These are phyloP conservation scores for Lyophyllum semitale DNA, from an alignment of 768 basidiomycete genomes.

Conservation along the genomic window DNA sequence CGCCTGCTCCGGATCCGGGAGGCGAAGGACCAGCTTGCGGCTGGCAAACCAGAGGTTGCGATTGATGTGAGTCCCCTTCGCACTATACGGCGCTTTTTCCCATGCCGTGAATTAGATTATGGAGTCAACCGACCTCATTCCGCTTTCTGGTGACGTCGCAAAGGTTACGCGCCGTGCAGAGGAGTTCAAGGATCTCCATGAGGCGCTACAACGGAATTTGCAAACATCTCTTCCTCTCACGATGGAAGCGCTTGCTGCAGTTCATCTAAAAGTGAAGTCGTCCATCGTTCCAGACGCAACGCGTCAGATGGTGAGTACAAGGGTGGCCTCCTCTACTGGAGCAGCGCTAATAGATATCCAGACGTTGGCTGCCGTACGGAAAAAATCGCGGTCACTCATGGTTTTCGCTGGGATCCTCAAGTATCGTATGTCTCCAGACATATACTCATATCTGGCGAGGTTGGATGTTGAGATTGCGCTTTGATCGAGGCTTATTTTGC, in stretches of 20 bases:
- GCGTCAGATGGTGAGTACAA: conserved; percentile 66
- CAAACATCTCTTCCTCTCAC: conserved; percentile 85
- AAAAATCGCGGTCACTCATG: conserved; percentile 84
- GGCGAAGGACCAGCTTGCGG: conserved; percentile 74
- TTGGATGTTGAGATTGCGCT: conserved; percentile 86
- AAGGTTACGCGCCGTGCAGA: conserved; percentile 86
- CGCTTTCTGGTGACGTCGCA: conserved; percentile 81
- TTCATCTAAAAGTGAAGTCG: conserved; percentile 77
- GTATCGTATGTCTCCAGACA: conserved; percentile 88
- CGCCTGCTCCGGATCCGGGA: conserved; percentile 79
- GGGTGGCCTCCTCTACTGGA: conserved; percentile 3
- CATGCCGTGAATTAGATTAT: too few relatives aligned
- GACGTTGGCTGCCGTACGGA: conserved; percentile 69
- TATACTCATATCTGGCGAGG: conserved; percentile 85
- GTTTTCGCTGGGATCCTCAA: conserved; percentile 87
- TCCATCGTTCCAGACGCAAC: conserved; percentile 73
- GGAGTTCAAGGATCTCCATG: conserved; percentile 85
- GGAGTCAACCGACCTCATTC: conserved; percentile 85
- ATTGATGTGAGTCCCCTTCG: conserved; percentile 65
- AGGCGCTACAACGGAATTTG: conserved; percentile 86
- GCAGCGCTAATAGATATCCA: conserved; percentile 25
- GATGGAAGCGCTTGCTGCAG: conserved; percentile 87
- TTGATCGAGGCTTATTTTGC: conserved; percentile 29
- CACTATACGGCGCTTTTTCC: too few relatives aligned
- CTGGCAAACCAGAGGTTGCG: conserved; percentile 72